Evolutionary conservation across 768 basidiomycete species (phyloP), one percentile per base, ranked within the genome.

Genomic region (Auricularia heimuer): DNA sequence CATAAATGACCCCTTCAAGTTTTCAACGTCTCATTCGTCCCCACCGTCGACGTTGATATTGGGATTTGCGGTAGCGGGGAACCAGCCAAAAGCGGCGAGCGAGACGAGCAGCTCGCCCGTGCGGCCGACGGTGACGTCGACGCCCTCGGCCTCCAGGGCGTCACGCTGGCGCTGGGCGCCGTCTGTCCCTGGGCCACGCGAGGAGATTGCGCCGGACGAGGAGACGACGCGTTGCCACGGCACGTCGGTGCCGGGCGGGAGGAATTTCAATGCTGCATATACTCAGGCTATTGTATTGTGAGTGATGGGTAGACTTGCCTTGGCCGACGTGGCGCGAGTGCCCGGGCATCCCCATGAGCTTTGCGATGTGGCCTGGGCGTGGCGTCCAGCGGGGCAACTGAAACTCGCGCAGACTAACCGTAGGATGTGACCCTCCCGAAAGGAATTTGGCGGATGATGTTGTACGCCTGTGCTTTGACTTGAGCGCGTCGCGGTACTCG

Each of bases 161-260:
- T 88, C 85, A 18, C 84, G 78, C 71, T 97, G 94, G 1, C 84
- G 77, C 56, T 82, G 82, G 0, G 92, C 92, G 2, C 92, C 92
- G 47, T 82, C 77, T 3, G 94, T 94, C 3, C 86, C 89, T 3
- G 93, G 91, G 0, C 90, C 92, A 54, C 94, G 82, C 6, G 91
- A 93, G 1, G 92, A 92, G 68, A 91, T 89, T 1, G 79, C 75
- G 1, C 92, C 91, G 0, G 85, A 80, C 0, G 89, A 80, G 3
- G 83, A 81, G 14, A 93, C 78, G 3, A 93, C 89, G 36, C 91
- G 83, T 67, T 92, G 81, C 91, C 91, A 94, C 0, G 91, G 92
- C 1, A 93, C 83, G 6, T 87, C 85, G 0, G 87, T 86, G 24
- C 81, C 79, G 0, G 83, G 80, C 0, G 84, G 81, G 3, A 92